Evolutionary conservation across 1,284 basidiomycete species (phyloP).

Genomic region (Malassezia arunalokei): DNA sequence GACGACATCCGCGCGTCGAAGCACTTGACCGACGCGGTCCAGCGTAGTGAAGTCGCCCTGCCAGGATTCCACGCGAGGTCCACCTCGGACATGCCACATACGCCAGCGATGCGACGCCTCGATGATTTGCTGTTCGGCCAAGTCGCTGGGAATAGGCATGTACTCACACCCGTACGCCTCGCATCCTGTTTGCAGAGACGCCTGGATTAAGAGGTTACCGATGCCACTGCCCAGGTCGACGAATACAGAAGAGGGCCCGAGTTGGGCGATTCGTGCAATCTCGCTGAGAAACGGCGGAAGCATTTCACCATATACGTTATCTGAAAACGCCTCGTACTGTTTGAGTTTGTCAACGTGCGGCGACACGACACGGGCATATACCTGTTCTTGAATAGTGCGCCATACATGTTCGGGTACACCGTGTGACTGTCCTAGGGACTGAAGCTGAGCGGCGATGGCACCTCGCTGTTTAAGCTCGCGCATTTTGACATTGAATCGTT

Average conservation of each 20-base stretch:
- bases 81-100: conserved; percentile 50
- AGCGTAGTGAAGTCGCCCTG: conserved; percentile 51
- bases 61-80: conserved; percentile 47
- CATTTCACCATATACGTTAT: conserved; percentile 48
- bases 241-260: conserved; percentile 46
- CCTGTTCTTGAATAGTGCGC: conserved; percentile 51
- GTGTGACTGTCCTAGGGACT: conserved; percentile 25
- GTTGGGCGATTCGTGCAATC: conserved; percentile 41
- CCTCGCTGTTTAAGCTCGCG: conserved; percentile 45
- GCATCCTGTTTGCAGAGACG: conserved; percentile 51
- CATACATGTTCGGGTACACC: conserved; percentile 48
- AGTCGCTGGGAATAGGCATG: conserved; percentile 49
- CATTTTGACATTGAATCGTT: conserved; percentile 50
- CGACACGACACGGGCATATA: conserved; percentile 52
- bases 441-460: conserved; percentile 39
- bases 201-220: conserved; percentile 52
- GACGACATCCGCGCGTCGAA: conserved; percentile 51
- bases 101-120: conserved; percentile 50
- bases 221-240: conserved; percentile 54
- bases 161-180: conserved; percentile 51
- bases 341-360: conserved; percentile 50
- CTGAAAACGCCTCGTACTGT: conserved; percentile 47
- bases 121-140: conserved; percentile 49
- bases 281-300: conserved; percentile 47
- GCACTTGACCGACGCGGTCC: conserved; percentile 37